These are phyloP conservation scores for Fusarium sp. DNA, from an alignment of 2,329 filamentous ascomycete species.

Conservation along the genomic window DNA sequence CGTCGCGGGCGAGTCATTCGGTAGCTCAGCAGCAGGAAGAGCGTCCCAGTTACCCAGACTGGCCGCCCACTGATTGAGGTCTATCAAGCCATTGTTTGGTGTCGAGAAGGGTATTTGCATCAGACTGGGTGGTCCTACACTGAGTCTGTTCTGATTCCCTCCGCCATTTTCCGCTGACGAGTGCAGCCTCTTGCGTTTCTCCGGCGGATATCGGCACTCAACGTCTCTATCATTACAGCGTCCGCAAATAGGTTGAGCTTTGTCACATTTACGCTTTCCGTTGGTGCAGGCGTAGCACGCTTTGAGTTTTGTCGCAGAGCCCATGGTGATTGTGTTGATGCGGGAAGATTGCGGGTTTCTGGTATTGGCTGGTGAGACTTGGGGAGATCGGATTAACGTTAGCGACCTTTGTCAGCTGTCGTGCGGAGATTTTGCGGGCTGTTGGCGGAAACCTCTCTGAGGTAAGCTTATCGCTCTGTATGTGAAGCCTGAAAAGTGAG, in stretches of 20 bases:
- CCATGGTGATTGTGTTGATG: background rate
- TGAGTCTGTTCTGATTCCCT: background rate
- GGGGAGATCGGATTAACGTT: background rate
- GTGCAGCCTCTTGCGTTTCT: background rate
- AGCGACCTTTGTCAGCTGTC: conserved; percentile 1
- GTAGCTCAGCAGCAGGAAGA: background rate
- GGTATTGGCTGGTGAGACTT: background rate
- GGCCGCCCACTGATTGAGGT: background rate
- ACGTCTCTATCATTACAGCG: conserved; percentile 9
- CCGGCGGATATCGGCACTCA: background rate
- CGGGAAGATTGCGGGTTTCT: background rate
- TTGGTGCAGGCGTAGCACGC: background rate
- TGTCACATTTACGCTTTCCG: conserved; percentile 13
- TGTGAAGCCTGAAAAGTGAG: background rate
- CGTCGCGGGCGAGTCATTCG: background rate
- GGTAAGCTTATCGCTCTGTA: background rate
- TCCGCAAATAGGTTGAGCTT: background rate
- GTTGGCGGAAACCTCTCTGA: background rate
- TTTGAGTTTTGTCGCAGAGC: background rate
- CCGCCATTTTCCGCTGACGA: background rate
- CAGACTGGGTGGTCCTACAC: background rate
- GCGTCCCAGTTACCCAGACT: background rate
- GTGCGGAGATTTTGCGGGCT: background rate
- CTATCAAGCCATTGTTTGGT: background rate
- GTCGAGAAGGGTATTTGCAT: background rate